Base-by-base conservation (phyloP, 1,284 basidiomycete species). In the Ceratorhiza oryzae-sativae region DNA sequence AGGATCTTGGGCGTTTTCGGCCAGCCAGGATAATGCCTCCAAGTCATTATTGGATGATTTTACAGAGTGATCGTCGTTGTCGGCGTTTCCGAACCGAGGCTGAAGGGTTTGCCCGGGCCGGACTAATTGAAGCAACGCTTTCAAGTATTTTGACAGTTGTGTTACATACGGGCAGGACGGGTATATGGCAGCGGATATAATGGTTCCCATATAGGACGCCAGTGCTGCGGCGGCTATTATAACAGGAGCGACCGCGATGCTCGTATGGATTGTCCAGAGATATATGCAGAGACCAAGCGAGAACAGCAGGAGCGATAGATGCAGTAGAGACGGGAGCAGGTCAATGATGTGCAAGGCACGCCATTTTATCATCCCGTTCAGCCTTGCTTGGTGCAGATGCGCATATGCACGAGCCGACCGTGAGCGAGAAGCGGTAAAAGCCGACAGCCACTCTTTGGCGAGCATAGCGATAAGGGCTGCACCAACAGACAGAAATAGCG, bases 391-490 rank as follows among this genome's bases (percentile, higher is more conserved):
- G 5, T 63, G 32, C 4, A 65, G 23, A 8, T 49, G n/a, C 2
- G 62, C 23, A 65, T 65, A 46, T 34, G 25, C 39, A 20, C 46
- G 62, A 20, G 62, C 62, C 3, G 62, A 46, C 6, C 62, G 62
- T 20, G 45, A 46, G 6, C 45, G 62, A 49, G 62, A 32, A 9
- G 62, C 23, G 25, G 62, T 65, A 27, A 49, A 72, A 2, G 32
- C 60, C 1, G 20, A 56, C 3, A 72, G 59, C 71, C 71, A 72
- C 46, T 72, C 59, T 25, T 72, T 72, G 45, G 61, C 71, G 8
- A 72, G 32, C 46, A 72, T 55, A 9, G 55, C 48, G 13, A 72
- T 34, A 18, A 72, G 23, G 3, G 71, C 59, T 4, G 61, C 30
- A 20, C 34, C n/a, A 9, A 72, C 32, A 1, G 60, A 63, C 2